Conservation (phyloP, 805 yeast species). For the Candida boidinii region DNA sequence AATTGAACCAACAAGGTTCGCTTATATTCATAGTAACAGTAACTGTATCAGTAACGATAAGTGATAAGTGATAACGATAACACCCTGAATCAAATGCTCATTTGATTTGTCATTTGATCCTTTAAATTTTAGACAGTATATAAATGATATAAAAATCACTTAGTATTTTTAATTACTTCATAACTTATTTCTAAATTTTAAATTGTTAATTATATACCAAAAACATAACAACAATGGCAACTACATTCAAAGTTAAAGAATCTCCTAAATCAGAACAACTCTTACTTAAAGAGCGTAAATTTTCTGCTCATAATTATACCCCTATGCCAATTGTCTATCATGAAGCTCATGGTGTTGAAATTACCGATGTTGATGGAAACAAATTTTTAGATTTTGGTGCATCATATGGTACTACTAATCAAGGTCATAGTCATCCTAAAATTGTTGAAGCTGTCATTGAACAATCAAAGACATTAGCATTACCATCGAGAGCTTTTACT, state of each 20-base stretch:
- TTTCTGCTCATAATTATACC: slow-evolving; percentile 20
- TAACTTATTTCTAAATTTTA: no score
- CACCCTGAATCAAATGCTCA: no score
- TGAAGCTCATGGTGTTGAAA: slow-evolving; percentile 13
- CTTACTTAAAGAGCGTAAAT: slow-evolving; percentile 11
- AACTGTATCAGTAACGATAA: no score
- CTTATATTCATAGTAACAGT: no score
- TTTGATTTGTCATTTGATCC: no score
- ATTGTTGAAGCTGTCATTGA: slow-evolving; percentile 22
- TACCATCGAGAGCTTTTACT: slow-evolving; percentile 21
- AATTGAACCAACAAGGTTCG: no score
- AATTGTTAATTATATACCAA: no score
- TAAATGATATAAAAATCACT: no score
- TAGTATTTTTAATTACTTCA: no score
- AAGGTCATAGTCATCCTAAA: slow-evolving; percentile 21
- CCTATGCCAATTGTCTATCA: slow-evolving; percentile 20
- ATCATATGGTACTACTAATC: slow-evolving; percentile 20
- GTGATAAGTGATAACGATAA: no score
- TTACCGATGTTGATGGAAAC: slow-evolving; percentile 19
- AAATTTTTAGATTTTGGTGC: slow-evolving; percentile 18
- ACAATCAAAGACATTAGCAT: slow-evolving; percentile 22
- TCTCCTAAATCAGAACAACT: slow-evolving; percentile 12
- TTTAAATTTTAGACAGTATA: no score
- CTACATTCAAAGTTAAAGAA: slow-evolving; percentile 9
- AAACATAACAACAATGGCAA: no score